Evolutionary conservation across 2,329 filamentous ascomycete species (phyloP), one percentile per base, ranked within the genome.

Genomic region (Xylariaceae sp.): DNA sequence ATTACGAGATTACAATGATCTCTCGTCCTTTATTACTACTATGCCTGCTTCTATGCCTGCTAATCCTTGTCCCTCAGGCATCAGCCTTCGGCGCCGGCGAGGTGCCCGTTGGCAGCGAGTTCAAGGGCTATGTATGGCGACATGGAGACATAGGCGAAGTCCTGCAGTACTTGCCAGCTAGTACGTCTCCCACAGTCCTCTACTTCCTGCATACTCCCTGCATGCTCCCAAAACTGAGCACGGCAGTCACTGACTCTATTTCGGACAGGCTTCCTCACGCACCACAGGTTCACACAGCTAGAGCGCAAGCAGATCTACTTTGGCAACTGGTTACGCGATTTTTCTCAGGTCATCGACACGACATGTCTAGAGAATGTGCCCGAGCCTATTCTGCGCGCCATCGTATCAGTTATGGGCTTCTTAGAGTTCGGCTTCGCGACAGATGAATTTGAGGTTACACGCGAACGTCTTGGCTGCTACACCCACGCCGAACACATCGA

Each of bases 391-490:
- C 81, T 84, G 40, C 78, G 82, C 29, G 74, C 83, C 49, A 75
- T 84, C 29, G 78, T 84, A 16, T 82, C 80, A 72, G 77, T 84
- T 11, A 70, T 84, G 56, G 80, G 77, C 2, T 83, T 83, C 69
- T 80, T 84, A 76, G 77, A 75, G 40, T 84, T 84, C 63, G 81
- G 81, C 16, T 84, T 83, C 66, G 81, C 80, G 7, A 84, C 81
- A 14, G 77, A 75, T 49, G 81, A 84, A 61, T 84, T 84, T 58
- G 81, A 84, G 63, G 81, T 84, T 39, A 84, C 81, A 0, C 69
- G 75, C 3, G 80, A 83, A 34, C 71, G 81, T 33, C 73, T 84
- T 6, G 81, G 81, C 28, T 72, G 70, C 53, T 79, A 79, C 59
- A 67, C 79, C 28, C 80, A 81, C 14, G 79, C 82, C 56, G 81